Evolutionary conservation across 768 basidiomycete genomes (phyloP).

Genomic region (Trametes cinnabarina): DNA sequence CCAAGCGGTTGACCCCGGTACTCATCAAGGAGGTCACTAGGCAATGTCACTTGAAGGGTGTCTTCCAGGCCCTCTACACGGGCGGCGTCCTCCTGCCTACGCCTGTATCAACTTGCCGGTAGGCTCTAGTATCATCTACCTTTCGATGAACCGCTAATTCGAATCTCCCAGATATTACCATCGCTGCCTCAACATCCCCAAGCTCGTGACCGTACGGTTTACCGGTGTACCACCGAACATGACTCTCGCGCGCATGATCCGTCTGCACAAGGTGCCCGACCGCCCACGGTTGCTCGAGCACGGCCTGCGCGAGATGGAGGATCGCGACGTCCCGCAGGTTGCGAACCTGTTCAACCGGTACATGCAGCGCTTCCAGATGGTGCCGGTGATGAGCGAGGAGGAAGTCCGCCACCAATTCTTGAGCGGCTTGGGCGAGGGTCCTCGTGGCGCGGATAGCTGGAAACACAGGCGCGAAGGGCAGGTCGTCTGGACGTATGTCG

Average conservation of each 20-base stretch:
- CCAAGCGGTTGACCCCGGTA: conserved; percentile 92
- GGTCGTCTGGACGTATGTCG: conserved; percentile 95
- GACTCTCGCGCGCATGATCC: conserved; percentile 91
- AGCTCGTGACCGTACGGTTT: conserved; percentile 89
- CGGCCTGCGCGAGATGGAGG: conserved; percentile 87
- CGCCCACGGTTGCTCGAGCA: conserved; percentile 41
- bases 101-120: conserved; percentile 84
- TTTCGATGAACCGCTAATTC: not conserved
- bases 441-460: conserved; percentile 44
- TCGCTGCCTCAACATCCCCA: conserved; percentile 86
- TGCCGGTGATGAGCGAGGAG: conserved; percentile 66
- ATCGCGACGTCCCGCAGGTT: conserved; percentile 70
- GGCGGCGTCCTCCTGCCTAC: conserved; percentile 93
- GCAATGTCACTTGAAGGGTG: conserved; percentile 81
- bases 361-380: conserved; percentile 84
- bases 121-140: conserved; percentile 22
- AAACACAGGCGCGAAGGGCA: conserved; percentile 60
- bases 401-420: conserved; percentile 87
- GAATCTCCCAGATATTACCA: conserved; percentile 71
- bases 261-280: conserved; percentile 64
- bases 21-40: conserved; percentile 97
- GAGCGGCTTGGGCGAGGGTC: conserved; percentile 71
- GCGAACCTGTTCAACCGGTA: conserved; percentile 70
- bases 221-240: conserved; percentile 81
- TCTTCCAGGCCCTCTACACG: conserved; percentile 98